Evolutionary conservation across 352 stramenopile genomes (phyloP).

Genomic region (Pythium coloratum): DNA sequence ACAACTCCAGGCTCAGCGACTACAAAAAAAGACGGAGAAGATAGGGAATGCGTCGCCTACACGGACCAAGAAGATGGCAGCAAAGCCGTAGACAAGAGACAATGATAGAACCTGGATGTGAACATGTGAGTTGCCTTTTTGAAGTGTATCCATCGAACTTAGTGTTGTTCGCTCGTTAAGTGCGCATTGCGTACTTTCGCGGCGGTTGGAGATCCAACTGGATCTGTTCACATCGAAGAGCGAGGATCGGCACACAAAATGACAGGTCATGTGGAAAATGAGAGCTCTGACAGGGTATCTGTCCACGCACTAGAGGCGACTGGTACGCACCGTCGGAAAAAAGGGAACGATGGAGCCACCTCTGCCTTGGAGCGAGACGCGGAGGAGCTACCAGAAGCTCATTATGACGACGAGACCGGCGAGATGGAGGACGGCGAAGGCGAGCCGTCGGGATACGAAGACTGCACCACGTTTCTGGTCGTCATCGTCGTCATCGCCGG

Average conservation of each 20-base stretch:
- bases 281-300: background rate
- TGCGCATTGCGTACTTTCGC: conserved; percentile 19
- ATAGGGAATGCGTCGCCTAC: conserved; percentile 31
- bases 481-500: conserved; percentile 19
- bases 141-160: conserved; percentile 26
- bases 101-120: conserved; percentile 92
- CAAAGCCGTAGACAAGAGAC: conserved; percentile 70
- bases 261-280: background rate
- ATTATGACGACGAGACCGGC: conserved; percentile 1
- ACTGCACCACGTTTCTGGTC: conserved; percentile 23
- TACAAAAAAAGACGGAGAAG: background rate
- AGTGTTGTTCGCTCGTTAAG: conserved; percentile 14
- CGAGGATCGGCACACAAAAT: background rate
- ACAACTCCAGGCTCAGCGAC: background rate
- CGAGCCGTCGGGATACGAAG: conserved; percentile 5
- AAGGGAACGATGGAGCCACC: background rate
- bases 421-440: conserved; percentile 5
- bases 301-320: conserved; percentile 18
- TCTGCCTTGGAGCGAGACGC: background rate
- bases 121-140: background rate
- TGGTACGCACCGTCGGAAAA: conserved; percentile 1
- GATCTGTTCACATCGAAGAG: conserved; percentile 6
- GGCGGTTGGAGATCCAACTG: conserved; percentile 4
- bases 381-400: background rate
- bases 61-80: conserved; percentile 25